phyloP scores from a whole-genome alignment of 352 stramenopile genomes.

The Phytophthora tentaculata region DNA sequence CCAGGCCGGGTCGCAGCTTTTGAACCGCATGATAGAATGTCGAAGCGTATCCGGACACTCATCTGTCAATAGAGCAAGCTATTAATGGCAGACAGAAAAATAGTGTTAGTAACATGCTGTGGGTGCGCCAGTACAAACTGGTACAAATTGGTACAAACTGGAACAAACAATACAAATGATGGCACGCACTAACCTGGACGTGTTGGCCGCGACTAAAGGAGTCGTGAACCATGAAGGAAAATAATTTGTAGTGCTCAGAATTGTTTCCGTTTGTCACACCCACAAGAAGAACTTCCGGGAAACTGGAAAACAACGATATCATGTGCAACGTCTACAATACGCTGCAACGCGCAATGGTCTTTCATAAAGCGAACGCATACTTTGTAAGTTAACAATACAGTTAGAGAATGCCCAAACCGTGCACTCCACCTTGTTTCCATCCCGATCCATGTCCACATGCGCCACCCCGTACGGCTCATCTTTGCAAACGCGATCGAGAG shows the following conservation, averaged over 20 bases:
- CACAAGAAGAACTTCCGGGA: background rate
- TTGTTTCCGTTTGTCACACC: slow-evolving; percentile 15
- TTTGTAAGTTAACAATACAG: background rate
- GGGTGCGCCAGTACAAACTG: too few relatives aligned
- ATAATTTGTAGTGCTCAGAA: slow-evolving; percentile 13
- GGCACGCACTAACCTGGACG: slow-evolving; percentile 3
- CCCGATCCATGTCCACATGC: too few relatives aligned
- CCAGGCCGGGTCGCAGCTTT: background rate
- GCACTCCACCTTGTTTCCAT: background rate
- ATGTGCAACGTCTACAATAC: slow-evolving; percentile 2
- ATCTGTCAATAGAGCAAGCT: background rate
- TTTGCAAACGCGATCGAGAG: slow-evolving; percentile 1
- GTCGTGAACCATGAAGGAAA: slow-evolving; percentile 20
- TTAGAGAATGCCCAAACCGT: background rate
- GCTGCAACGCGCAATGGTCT: background rate
- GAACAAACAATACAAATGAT: background rate
- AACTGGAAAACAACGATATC: background rate
- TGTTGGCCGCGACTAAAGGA: slow-evolving; percentile 8
- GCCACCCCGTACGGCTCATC: too few relatives aligned
- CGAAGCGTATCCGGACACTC: slow-evolving; percentile 5
- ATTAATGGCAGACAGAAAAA: background rate
- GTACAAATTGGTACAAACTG: background rate
- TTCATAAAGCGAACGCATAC: too few relatives aligned
- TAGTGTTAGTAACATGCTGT: too few relatives aligned
- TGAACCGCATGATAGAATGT: background rate